Conservation (phyloP, 2,329 filamentous ascomycete genomes). For the Ceratocystis huliohia region DNA sequence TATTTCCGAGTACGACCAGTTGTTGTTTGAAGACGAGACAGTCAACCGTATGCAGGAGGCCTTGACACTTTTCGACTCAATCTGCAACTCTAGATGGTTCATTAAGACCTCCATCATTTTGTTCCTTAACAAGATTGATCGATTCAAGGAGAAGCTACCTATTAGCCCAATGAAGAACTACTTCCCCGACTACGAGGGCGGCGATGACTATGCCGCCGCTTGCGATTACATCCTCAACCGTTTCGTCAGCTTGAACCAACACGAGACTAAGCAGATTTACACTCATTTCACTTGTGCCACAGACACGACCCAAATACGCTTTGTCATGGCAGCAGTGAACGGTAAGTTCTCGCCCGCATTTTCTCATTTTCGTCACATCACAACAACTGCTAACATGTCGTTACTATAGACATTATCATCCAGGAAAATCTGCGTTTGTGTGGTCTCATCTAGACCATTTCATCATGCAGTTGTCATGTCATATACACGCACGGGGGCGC, state of each 20-base stretch:
- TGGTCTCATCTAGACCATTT: constrained; percentile 69
- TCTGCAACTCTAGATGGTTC: constrained; percentile 83
- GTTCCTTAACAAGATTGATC: constrained; percentile 82
- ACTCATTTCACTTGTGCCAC: constrained; percentile 99
- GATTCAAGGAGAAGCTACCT: constrained; percentile 75
- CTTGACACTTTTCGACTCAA: constrained; percentile 72
- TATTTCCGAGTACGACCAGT: constrained; percentile 93
- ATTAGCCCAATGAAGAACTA: constrained; percentile 78
- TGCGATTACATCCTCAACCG: constrained; percentile 99
- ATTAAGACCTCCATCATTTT: constrained; percentile 81
- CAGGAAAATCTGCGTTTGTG: constrained; percentile 97
- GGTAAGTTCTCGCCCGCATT: constrained; percentile 42
- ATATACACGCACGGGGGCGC: constrained; percentile 21
- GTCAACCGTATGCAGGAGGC: constrained; percentile 92
- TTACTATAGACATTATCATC: constrained; percentile 81
- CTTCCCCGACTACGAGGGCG: constrained; percentile 86
- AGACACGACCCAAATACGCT: constrained; percentile 96
- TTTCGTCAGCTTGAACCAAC: constrained; percentile 96
- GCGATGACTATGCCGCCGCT: constrained; percentile 85
- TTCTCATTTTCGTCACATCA: constrained; percentile 28
- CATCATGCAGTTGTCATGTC: constrained; percentile 26
- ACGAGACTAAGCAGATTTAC: constrained; percentile 99
- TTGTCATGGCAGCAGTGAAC: constrained; percentile 99
- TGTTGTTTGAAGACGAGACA: constrained; percentile 91
- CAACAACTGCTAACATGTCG: constrained; percentile 27